A percentile compares a stretch with the other conserved stretches of the same genome.
These are phyloP conservation scores for Skeletonema potamos DNA, from an alignment of 108 stramenopile genomes.

Conservation along the genomic window DNA sequence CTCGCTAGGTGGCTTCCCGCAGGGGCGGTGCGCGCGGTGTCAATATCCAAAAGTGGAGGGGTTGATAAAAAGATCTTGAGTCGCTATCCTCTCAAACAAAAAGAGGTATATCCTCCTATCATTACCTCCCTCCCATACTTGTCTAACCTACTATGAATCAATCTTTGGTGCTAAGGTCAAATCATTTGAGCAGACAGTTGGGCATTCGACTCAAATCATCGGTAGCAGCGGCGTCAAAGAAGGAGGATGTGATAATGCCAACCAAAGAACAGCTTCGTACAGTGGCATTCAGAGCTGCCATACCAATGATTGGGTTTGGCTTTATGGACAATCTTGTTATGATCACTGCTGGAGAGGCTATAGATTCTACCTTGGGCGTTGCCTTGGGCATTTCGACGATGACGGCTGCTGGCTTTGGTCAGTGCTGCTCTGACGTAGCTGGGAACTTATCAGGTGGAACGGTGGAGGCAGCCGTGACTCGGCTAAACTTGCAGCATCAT, in stretches of 20 bases:
- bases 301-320: conserved; percentile 87
- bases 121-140: too few relatives aligned
- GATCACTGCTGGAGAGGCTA: conserved; percentile 85
- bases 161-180: background rate
- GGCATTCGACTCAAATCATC: background rate
- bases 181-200: background rate
- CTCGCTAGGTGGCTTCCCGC: too few relatives aligned
- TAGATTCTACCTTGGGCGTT: conserved; percentile 79
- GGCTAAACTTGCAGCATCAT: conserved; percentile 58
- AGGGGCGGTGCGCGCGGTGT: too few relatives aligned
- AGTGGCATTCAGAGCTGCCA: conserved; percentile 49
- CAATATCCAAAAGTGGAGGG: too few relatives aligned
- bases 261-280: conserved; percentile 49
- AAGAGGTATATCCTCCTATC: too few relatives aligned
- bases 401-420: conserved; percentile 83
- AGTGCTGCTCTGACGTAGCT: conserved; percentile 54
- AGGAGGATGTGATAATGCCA: conserved; percentile 1
- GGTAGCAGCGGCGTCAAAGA: background rate
- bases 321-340: conserved; percentile 91
- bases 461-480: conserved; percentile 55
- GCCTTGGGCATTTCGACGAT: conserved; percentile 78
- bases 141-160: background rate
- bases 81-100: too few relatives aligned
- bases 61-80: too few relatives aligned
- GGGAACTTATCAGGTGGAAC: conserved; percentile 60